Percentiles rank a stretch among this genome's conserved stretches.
phyloP scores from a whole-genome alignment of 306 rosid species.

The Acacia melanoxylon region DNA sequence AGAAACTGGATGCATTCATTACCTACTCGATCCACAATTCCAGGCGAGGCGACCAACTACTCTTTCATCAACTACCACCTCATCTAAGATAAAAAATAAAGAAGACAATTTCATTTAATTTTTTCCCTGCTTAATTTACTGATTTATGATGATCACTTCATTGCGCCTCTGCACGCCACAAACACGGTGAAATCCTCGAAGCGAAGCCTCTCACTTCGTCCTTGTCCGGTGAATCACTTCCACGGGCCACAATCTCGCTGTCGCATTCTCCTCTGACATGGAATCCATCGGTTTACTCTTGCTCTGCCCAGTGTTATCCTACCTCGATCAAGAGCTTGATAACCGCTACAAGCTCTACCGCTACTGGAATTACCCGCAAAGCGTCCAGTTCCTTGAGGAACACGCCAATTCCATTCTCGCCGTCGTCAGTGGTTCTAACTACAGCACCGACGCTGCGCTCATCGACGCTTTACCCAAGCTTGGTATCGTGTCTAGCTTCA shows the following conservation, averaged over 20 bases:
- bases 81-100: no score
- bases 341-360: conserved; percentile 56
- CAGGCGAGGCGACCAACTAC: no score
- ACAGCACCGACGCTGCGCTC: conserved; percentile 51
- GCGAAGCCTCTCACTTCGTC: not conserved
- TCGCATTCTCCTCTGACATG: not conserved
- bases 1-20: no score
- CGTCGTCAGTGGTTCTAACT: conserved; percentile 30
- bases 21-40: no score
- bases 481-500: conserved; percentile 52
- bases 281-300: conserved; percentile 47
- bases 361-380: conserved; percentile 48
- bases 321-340: conserved; percentile 54
- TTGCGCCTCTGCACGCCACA: not conserved
- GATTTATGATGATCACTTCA: not conserved
- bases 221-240: not conserved
- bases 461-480: conserved; percentile 52
- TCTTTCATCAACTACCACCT: no score
- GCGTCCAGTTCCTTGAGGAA: conserved; percentile 39
- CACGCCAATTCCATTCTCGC: conserved; percentile 51
- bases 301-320: conserved; percentile 41
- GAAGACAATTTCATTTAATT: no score
- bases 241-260: not conserved
- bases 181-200: not conserved
- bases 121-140: no score